These are phyloP conservation scores for Rhizopogon sp. DNA, from an alignment of 768 basidiomycete species.

Conservation along the genomic window DNA sequence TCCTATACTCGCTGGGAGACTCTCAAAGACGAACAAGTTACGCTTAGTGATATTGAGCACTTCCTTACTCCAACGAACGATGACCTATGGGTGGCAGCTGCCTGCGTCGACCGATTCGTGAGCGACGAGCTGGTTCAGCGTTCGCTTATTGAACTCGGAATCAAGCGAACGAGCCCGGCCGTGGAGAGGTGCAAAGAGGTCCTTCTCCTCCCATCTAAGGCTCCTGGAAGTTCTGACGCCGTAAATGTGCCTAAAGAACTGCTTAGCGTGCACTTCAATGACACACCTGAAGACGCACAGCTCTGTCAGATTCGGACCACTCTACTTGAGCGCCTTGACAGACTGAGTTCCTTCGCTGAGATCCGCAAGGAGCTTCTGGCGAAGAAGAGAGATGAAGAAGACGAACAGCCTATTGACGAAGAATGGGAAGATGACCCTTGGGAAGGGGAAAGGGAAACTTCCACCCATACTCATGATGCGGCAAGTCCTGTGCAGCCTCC, in stretches of 20 bases:
- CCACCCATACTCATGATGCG: conserved; percentile 12
- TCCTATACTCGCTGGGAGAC: conserved; percentile 50
- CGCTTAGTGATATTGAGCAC: conserved; percentile 40
- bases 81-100: conserved; percentile 76
- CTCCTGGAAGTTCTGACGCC: conserved; percentile 9
- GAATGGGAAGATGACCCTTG: conserved; percentile 60
- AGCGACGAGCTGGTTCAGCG: conserved; percentile 51
- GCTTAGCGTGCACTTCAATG: conserved; percentile 51
- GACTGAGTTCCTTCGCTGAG: conserved; percentile 67
- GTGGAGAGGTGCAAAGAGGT: conserved; percentile 41
- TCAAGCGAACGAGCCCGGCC: conserved; percentile 51
- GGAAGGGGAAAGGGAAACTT: conserved; percentile 44
- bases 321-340: conserved; percentile 66
- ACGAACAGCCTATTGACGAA: conserved; percentile 24
- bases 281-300: conserved; percentile 55
- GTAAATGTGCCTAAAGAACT: conserved; percentile 12
- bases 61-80: conserved; percentile 49
- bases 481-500: conserved; percentile 31
- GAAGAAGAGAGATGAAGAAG: conserved; percentile 20
- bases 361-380: conserved; percentile 41
- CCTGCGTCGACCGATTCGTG: conserved; percentile 65
- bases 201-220: conserved; percentile 17
- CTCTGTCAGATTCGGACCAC: conserved; percentile 59
- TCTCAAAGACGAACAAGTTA: conserved; percentile 55
- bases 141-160: conserved; percentile 56